Evolutionary conservation across 345 rosid species (phyloP), one percentile per base, ranked within the genome.

Genomic region (Salix koriyanagi): DNA sequence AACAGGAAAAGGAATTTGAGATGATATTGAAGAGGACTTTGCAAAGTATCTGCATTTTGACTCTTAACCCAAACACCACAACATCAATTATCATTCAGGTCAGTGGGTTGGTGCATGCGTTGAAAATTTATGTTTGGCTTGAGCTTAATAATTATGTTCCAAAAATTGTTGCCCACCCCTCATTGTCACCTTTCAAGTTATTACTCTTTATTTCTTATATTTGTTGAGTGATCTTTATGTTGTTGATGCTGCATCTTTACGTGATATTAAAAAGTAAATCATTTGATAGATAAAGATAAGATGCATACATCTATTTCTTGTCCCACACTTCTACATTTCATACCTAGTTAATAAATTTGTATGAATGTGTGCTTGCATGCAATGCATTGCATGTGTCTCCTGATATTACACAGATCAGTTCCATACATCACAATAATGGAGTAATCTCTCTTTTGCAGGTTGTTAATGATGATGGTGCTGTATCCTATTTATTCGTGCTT

Each of bases 401-500:
- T 26, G 3, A 16, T 61, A 34, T 10, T 15, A 15, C 30, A 16
- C n/a, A 28, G 25, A 65, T 46, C 28, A 46, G 64, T 77, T 21
- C 46, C 34, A 39, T 46, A 26, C 60, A 36, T 66, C 19, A 32
- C 7, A 13, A 16, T 68, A 3, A 48, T 37, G 66, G n/a, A 18
- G 12, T 70, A 14, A 56, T 75, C 11, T 66, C 71, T 82, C 5
- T 52, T 25, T 2, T 85, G 80, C 87, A 96, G 98, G 96, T 92
- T 79, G 91, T 92, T 65, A 84, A 88, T 80, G 99, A 93, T 82
- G 96, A 92, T 75, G 97, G 97, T 75, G 85, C 96, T 89, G 98
- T 92, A 96, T 96, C 98, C 99, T 84, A 82, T n/a, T 23, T 60
- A 14, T 32, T 64, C 76, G n/a, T 73, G 71, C 62, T 77, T 48